phyloP scores from a whole-genome alignment of 305 asterid genomes.

The Fraxinus ornus region DNA sequence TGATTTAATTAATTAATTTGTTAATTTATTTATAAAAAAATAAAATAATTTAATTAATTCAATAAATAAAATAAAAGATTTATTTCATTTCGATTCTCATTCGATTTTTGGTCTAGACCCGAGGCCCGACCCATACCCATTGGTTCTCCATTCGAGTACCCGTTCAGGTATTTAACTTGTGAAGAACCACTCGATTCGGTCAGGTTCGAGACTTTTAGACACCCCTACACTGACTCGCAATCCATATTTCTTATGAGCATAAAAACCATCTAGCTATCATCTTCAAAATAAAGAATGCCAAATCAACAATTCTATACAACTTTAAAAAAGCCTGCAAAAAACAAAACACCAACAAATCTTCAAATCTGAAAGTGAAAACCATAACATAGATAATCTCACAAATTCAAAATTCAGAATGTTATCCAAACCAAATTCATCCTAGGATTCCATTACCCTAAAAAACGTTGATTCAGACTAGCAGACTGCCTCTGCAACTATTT shows the following conservation, averaged over 20 bases:
- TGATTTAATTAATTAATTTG: no score
- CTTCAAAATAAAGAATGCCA: not conserved
- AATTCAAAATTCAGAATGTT: not conserved
- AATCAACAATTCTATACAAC: not conserved
- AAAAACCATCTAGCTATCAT: not conserved
- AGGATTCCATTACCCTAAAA: not conserved
- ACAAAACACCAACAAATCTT: not conserved
- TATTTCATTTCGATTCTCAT: no score
- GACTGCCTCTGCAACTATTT: not conserved
- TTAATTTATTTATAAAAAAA: no score
- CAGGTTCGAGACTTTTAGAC: no score
- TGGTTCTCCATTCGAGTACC: no score
- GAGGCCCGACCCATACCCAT: no score
- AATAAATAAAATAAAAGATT: no score
- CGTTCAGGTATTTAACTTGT: no score
- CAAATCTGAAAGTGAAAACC: not conserved
- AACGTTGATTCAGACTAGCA: not conserved
- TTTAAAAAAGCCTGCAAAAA: not conserved
- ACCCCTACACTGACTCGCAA: no score
- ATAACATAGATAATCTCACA: not conserved
- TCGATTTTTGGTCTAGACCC: no score
- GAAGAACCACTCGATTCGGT: no score
- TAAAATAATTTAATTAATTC: no score
- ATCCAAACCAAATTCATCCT: not conserved
- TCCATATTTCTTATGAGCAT: not conserved